Evolutionary conservation across 768 basidiomycete genomes (phyloP).

Genomic region (Dentipellis sp.): DNA sequence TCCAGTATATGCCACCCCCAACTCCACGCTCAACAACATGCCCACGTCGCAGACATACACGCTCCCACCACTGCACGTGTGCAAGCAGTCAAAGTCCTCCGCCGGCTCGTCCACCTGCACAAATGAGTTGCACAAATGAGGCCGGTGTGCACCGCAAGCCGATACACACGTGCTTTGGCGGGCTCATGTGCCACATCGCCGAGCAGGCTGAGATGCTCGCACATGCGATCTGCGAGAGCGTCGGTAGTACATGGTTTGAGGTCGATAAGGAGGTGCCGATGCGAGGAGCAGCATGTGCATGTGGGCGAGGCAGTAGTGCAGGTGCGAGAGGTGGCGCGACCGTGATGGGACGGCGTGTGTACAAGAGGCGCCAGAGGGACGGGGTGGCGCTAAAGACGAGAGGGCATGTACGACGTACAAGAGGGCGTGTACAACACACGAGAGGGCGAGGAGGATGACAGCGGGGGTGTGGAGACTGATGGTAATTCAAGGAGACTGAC

Average conservation of each 20-base stretch:
- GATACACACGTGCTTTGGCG: constrained; percentile 22
- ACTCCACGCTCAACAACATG: constrained; percentile 11
- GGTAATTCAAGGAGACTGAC: too few relatives aligned
- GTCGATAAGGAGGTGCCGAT: constrained; percentile 12
- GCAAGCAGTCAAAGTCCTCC: constrained; percentile 10
- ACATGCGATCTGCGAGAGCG: constrained; percentile 20
- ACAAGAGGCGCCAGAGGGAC: too few relatives aligned
- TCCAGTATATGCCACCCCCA: constrained; percentile 11
- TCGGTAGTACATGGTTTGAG: constrained; percentile 25
- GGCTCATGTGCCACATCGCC: constrained; percentile 18
- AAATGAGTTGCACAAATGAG: constrained; percentile 11
- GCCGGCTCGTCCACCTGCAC: constrained; percentile 6
- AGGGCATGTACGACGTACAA: too few relatives aligned
- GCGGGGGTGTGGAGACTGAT: too few relatives aligned
- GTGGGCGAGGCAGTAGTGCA: too few relatives aligned
- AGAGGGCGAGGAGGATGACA: too few relatives aligned
- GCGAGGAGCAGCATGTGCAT: too few relatives aligned
- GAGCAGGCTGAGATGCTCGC: constrained; percentile 21
- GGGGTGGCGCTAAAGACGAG: too few relatives aligned
- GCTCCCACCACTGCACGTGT: constrained; percentile 7
- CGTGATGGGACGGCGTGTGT: too few relatives aligned
- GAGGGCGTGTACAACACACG: too few relatives aligned
- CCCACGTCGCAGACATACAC: constrained; percentile 7
- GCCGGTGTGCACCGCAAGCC: constrained; percentile 20
- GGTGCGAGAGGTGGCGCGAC: too few relatives aligned